Conservation (phyloP, 2,329 filamentous ascomycete genomes). For the Hypoxylon sp. region DNA sequence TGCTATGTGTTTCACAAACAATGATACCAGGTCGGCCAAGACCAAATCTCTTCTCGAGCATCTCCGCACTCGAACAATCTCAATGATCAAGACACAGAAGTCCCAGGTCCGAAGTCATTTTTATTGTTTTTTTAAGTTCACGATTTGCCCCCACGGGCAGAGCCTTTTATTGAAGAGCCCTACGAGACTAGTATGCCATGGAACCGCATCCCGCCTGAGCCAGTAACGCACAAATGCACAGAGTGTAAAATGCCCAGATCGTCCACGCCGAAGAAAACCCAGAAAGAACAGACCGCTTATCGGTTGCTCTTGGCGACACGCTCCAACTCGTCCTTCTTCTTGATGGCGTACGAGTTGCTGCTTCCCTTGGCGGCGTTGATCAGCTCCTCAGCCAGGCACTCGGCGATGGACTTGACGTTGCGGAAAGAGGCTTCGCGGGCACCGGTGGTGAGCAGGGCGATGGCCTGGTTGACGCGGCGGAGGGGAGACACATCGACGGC, state of each 20-base stretch:
- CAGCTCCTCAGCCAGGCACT: slow-evolving; percentile 99
- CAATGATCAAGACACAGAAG: slow-evolving; percentile 10
- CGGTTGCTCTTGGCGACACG: slow-evolving; percentile 99
- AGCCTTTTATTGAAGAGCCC: slow-evolving; percentile 51
- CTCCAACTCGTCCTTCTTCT: slow-evolving; percentile 99
- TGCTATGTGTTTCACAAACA: slow-evolving; percentile 11
- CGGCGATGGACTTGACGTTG: slow-evolving; percentile 99
- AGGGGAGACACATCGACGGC: slow-evolving; percentile 99
- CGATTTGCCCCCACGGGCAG: slow-evolving; percentile 47
- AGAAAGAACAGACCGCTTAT: slow-evolving; percentile 69
- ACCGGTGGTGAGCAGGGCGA: slow-evolving; percentile 97
- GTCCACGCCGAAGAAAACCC: slow-evolving; percentile 53
- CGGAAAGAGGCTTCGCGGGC: slow-evolving; percentile 98
- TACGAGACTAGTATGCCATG: slow-evolving; percentile 55
- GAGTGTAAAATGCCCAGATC: slow-evolving; percentile 49
- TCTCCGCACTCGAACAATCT: slow-evolving; percentile 1
- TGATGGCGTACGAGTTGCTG: slow-evolving; percentile 99
- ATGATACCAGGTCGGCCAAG: slow-evolving; percentile 27
- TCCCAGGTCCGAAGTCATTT: slow-evolving; percentile 28
- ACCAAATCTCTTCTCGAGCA: slow-evolving; percentile 12
- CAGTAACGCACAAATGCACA: slow-evolving; percentile 57
- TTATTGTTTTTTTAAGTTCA: slow-evolving; percentile 49
- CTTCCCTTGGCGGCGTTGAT: slow-evolving; percentile 99
- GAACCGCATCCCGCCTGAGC: slow-evolving; percentile 53
- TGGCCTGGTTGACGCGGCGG: slow-evolving; percentile 99